These are phyloP conservation scores for Calocybe indica DNA, from an alignment of 768 basidiomycete species.

Conservation along the genomic window DNA sequence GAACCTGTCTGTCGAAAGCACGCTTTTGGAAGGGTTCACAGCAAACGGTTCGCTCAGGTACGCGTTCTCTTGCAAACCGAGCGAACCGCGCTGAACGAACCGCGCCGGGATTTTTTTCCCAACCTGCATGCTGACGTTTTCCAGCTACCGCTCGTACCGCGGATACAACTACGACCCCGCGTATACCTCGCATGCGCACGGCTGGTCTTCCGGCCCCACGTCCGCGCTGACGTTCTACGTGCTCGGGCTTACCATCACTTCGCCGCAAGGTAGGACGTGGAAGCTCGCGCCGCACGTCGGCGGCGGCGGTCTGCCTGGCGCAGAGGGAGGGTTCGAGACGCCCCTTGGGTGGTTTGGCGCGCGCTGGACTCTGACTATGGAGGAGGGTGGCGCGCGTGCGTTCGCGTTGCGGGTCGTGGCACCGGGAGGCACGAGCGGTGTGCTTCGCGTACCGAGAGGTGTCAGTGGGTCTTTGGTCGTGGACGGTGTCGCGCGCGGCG, in stretches of 20 bases:
- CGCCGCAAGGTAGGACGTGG: conserved; percentile 44
- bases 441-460: conserved; percentile 17
- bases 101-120: background rate
- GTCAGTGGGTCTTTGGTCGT: conserved; percentile 24
- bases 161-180: conserved; percentile 55
- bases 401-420: conserved; percentile 15
- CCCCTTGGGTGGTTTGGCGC: conserved; percentile 46
- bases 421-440: conserved; percentile 20
- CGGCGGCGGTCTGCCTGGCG: conserved; percentile 25
- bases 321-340: conserved; percentile 50
- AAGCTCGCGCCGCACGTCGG: conserved; percentile 37
- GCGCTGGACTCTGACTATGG: conserved; percentile 27
- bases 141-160: conserved; percentile 43
- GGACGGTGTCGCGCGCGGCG: conserved; percentile 13
- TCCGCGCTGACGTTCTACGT: conserved; percentile 53
- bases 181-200: conserved; percentile 56
- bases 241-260: conserved; percentile 44
- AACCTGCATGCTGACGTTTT: background rate
- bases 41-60: conserved; percentile 51
- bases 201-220: conserved; percentile 55
- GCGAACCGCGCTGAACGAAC: background rate
- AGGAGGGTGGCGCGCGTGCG: background rate
- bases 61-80: conserved; percentile 2
- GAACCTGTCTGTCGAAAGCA: conserved; percentile 48
- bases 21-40: conserved; percentile 53